phyloP scores from a whole-genome alignment of 768 basidiomycete genomes.

The Leccinum variicolor region DNA sequence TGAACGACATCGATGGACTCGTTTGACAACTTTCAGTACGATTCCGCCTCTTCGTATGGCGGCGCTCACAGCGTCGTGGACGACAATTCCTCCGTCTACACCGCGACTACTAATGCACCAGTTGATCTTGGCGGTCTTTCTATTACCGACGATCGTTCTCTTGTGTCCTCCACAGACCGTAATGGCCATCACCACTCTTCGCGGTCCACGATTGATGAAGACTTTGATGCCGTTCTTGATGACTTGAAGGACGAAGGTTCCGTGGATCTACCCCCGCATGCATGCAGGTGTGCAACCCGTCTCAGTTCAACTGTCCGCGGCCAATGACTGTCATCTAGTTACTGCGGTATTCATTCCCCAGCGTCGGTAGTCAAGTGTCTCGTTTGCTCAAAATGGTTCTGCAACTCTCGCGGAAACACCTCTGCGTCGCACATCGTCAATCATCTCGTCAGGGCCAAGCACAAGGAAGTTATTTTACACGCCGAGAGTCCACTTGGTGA shows the following conservation, averaged over 20 bases:
- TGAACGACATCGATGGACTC: conserved; percentile 57
- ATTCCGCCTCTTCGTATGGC: conserved; percentile 79
- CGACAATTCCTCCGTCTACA: conserved; percentile 79
- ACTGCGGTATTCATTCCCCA: conserved; percentile 97
- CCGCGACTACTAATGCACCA: conserved; percentile 57
- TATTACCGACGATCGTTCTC: conserved; percentile 58
- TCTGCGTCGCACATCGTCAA: conserved; percentile 99
- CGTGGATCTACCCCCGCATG: conserved; percentile 85
- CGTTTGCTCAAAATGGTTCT: conserved; percentile 94
- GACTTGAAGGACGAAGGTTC: conserved; percentile 80
- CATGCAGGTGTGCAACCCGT: conserved; percentile 74
- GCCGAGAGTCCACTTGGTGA: conserved; percentile 94
- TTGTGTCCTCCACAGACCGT: conserved; percentile 39
- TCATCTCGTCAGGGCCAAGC: conserved; percentile 97
- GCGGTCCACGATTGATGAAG: conserved; percentile 59
- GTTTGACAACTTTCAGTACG: conserved; percentile 84
- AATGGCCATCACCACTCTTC: conserved; percentile 34
- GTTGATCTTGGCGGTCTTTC: conserved; percentile 69
- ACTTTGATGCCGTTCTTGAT: conserved; percentile 87
- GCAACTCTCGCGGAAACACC: conserved; percentile 96
- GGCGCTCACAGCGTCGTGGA: conserved; percentile 65
- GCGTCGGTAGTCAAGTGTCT: conserved; percentile 96
- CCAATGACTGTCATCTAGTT: conserved; percentile 46
- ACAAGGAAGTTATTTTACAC: conserved; percentile 97
- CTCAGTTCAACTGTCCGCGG: conserved; percentile 1